A percentile compares a stretch with the other conserved stretches of the same genome.
These are phyloP conservation scores for Euphrasia arctica DNA, from an alignment of 305 asterid species.

Conservation along the genomic window DNA sequence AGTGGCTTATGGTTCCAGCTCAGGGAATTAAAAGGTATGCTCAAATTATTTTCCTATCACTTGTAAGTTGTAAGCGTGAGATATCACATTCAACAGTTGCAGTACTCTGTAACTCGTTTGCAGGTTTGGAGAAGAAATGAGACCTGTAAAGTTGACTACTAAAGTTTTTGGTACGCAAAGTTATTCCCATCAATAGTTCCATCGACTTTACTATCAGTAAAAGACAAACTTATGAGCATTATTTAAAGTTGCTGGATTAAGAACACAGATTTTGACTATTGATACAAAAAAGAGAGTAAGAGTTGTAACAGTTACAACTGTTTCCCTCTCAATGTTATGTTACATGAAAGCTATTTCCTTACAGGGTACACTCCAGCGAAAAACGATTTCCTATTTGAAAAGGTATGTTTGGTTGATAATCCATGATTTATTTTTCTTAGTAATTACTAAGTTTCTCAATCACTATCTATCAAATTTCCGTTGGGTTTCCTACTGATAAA, in stretches of 20 bases:
- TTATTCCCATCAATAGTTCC: slow-evolving; percentile 24
- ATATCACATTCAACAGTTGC: slow-evolving; percentile 21
- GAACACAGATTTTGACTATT: slow-evolving; percentile 10
- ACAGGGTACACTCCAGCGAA: slow-evolving; percentile 94
- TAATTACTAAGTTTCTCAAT: neutral
- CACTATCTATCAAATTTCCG: slow-evolving; percentile 16
- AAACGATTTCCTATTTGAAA: slow-evolving; percentile 95
- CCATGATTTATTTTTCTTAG: neutral
- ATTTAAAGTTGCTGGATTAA: slow-evolving; percentile 17
- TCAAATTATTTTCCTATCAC: slow-evolving; percentile 12
- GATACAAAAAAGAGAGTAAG: slow-evolving; percentile 9
- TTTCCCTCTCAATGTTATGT: slow-evolving; percentile 21
- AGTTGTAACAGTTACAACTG: slow-evolving; percentile 14
- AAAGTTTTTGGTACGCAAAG: slow-evolving; percentile 77
- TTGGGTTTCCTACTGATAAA: slow-evolving; percentile 33
- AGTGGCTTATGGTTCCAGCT: slow-evolving; percentile 93
- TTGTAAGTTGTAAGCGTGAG: slow-evolving; percentile 23
- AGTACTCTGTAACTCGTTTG: slow-evolving; percentile 25
- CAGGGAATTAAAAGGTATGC: slow-evolving; percentile 83
- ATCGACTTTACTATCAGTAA: slow-evolving; percentile 11
- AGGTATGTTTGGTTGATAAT: slow-evolving; percentile 44
- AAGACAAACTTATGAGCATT: neutral
- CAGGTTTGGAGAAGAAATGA: slow-evolving; percentile 99
- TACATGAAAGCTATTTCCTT: slow-evolving; percentile 31
- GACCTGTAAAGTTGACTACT: slow-evolving; percentile 93